Conservation (phyloP, 176 grass and related monocot genomes). For the Zoysia pacifica region DNA sequence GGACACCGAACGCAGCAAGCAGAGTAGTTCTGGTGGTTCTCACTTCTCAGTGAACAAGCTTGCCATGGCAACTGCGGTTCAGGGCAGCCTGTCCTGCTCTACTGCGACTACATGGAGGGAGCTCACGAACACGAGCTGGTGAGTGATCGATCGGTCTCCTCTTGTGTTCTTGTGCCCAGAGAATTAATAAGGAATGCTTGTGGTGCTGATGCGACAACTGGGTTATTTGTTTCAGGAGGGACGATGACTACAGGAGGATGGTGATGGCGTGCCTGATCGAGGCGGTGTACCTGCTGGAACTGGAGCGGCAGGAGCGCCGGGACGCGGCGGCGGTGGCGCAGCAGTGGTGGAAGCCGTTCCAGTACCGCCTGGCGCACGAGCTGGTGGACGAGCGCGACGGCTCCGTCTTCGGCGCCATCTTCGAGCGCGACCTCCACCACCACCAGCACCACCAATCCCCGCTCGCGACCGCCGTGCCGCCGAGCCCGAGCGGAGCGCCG, state of each 20-base stretch:
- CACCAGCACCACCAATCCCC: background rate
- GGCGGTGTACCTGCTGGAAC: conserved; percentile 87
- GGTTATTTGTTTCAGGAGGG: conserved; percentile 51
- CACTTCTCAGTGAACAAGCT: background rate
- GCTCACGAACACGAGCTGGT: conserved; percentile 73
- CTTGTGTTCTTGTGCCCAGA: no score
- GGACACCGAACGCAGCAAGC: background rate
- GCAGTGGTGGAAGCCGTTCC: conserved; percentile 97
- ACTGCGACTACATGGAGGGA: conserved; percentile 46
- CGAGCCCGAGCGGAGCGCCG: conserved; percentile 54
- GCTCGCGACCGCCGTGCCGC: no score
- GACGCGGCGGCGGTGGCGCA: conserved; percentile 63
- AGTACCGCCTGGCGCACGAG: conserved; percentile 68
- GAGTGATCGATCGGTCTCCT: background rate
- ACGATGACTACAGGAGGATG: conserved; percentile 81
- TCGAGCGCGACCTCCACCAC: conserved; percentile 67
- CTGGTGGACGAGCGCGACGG: conserved; percentile 79
- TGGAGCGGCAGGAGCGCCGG: conserved; percentile 72
- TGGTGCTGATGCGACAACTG: background rate
- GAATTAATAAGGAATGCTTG: background rate
- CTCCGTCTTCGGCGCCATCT: conserved; percentile 84
- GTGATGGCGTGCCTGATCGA: conserved; percentile 88
- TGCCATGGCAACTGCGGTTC: conserved; percentile 53
- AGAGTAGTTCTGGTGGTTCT: background rate
- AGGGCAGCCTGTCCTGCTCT: conserved; percentile 47